Evolutionary conservation across 2,329 filamentous ascomycete species (phyloP).

Genomic region (Aureobasidium leucospermi): DNA sequence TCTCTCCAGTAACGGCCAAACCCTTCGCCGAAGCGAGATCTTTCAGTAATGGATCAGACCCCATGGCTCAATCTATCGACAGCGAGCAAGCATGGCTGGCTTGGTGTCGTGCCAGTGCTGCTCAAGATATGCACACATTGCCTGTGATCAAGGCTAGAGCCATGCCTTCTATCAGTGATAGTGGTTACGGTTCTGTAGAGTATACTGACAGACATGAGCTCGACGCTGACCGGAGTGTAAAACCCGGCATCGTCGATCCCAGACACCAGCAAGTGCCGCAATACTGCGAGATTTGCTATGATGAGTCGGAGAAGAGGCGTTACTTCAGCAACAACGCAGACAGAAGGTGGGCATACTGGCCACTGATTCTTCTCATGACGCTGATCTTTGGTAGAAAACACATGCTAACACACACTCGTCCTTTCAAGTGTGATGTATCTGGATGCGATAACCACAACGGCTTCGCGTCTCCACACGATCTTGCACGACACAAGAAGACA

Average conservation of each 20-base stretch:
- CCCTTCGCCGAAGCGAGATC: neutral
- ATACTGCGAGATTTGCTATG: slow-evolving; percentile 1
- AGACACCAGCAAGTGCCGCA: neutral
- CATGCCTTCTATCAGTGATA: neutral
- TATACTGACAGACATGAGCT: neutral
- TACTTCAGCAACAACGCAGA: slow-evolving; percentile 12
- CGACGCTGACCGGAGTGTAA: neutral
- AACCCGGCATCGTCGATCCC: neutral
- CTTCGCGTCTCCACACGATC: slow-evolving; percentile 10
- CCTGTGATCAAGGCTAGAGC: neutral
- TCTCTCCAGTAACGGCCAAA: neutral
- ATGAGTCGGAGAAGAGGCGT: neutral
- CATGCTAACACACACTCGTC: slow-evolving; percentile 7
- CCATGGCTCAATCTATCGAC: neutral
- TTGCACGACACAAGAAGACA: slow-evolving; percentile 12
- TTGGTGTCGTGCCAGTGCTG: neutral
- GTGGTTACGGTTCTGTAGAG: slow-evolving; percentile 1
- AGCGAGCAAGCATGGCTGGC: neutral
- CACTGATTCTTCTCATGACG: neutral
- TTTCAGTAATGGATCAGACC: neutral
- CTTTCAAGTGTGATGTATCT: slow-evolving; percentile 3
- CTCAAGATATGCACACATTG: neutral
- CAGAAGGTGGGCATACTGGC: neutral
- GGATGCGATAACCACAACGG: slow-evolving; percentile 9
- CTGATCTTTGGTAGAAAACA: slow-evolving; percentile 1